Evolutionary conservation across 129 eudicot species (phyloP), one percentile per base, ranked within the genome.

Genomic region (Helichrysum umbraculigerum): DNA sequence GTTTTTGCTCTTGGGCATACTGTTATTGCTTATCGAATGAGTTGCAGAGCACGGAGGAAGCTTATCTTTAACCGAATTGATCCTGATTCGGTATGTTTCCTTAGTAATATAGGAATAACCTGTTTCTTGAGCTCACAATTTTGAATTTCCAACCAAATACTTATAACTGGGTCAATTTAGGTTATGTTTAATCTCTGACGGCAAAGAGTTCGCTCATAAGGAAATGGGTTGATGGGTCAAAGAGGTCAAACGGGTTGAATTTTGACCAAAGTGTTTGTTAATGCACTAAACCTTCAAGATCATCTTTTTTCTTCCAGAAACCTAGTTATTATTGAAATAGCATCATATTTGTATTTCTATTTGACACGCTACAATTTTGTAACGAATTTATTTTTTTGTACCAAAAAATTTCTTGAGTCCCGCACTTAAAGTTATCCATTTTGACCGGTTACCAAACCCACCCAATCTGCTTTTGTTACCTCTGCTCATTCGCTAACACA

Each of bases 1-100:
- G 99, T 89, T 20, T 89, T 95, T 89, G 99, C 99, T 67, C 93
- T 95, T 63, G 99, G 99, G 41, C 99, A 95, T 84, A 91, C 85
- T 67, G 96, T 95, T 44, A 77, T 95, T 84, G 97, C 99, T 44
- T 95, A 95, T 62, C 85, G 99, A 17, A 91, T 89, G 8, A 95
- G 97, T 78, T 87, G 97, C 81, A 86, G 89, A 86, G 99, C 99
- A 71, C 82, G 96, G 78, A 89, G 97, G 87, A 95, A 95, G 84
- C 91, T 91, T 64, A 75, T 87, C 84, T 86, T 91, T 75, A 95
- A 91, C 78, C 88, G 99, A 50, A 83, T 81, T 76, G 97, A 89
- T 70, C 88, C 97, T 9, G 99, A 89, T 81, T 86, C 94, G 35
- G 99, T 95, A 86, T 67, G 96, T 71, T 57, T 21, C 17, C n/a